Evolutionary conservation across 164 flowering plant species (phyloP).

Genomic region (Amborella trichopoda): DNA sequence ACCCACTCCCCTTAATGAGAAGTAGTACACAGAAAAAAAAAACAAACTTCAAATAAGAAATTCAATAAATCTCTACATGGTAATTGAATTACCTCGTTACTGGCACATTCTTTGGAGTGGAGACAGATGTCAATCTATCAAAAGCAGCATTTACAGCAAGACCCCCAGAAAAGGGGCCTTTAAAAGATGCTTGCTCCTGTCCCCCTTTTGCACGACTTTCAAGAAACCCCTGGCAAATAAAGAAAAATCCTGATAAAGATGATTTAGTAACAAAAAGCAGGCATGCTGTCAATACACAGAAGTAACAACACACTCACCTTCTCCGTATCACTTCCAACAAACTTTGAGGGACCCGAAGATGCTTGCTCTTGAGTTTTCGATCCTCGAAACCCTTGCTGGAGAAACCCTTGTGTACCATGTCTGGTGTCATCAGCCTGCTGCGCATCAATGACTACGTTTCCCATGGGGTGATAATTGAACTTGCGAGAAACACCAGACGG

Average conservation of each 20-base stretch:
- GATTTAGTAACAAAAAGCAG: too few species aligned
- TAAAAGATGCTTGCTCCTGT: slow-evolving; percentile 22
- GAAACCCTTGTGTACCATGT: slow-evolving; percentile 13
- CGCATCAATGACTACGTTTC: slow-evolving; percentile 43
- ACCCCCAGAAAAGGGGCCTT: slow-evolving; percentile 20
- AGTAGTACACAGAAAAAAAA: too few species aligned
- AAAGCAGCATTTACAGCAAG: slow-evolving; percentile 19
- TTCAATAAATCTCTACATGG: too few species aligned
- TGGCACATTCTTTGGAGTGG: slow-evolving; percentile 19
- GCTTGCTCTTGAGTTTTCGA: slow-evolving; percentile 21
- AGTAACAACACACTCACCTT: too few species aligned
- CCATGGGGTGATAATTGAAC: slow-evolving; percentile 93
- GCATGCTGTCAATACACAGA: too few species aligned
- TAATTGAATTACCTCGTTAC: too few species aligned
- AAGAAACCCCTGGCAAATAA: too few species aligned
- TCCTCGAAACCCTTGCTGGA: slow-evolving; percentile 26
- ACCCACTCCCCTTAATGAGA: too few species aligned
- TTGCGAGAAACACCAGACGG: slow-evolving; percentile 27
- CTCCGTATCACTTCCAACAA: slow-evolving; percentile 26
- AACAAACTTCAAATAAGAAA: too few species aligned
- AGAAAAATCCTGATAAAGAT: too few species aligned
- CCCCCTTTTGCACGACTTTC: slow-evolving; percentile 23
- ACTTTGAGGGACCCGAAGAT: slow-evolving; percentile 27
- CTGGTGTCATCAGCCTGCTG: slow-evolving; percentile 29
- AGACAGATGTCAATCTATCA: slow-evolving; percentile 24